These are phyloP conservation scores for Collybia sp. DNA, from an alignment of 768 basidiomycete genomes.

Conservation along the genomic window DNA sequence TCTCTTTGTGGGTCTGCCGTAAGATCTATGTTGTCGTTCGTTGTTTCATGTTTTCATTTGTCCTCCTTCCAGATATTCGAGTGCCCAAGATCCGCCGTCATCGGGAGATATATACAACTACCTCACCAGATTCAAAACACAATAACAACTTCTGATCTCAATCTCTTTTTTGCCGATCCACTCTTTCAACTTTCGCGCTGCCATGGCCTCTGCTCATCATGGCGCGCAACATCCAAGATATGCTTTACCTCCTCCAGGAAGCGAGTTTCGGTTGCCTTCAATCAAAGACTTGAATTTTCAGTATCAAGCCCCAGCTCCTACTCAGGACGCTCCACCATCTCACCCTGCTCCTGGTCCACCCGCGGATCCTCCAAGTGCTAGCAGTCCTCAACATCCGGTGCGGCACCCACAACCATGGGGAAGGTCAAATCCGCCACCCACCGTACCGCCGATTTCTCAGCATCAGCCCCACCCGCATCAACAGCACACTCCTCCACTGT, in stretches of 20 bases:
- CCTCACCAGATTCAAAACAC: constrained; percentile 35
- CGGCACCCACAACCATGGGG: constrained; percentile 33
- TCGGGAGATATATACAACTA: constrained; percentile 56
- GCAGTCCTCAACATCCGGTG: constrained; percentile 20
- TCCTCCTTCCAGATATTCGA: constrained; percentile 16
- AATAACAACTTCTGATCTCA: constrained; percentile 34
- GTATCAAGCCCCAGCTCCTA: constrained; percentile 27
- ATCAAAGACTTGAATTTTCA: constrained; percentile 70
- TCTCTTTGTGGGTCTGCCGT: too few species aligned
- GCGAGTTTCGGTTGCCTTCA: constrained; percentile 58
- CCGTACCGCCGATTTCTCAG: constrained; percentile 17
- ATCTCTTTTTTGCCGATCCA: constrained; percentile 30
- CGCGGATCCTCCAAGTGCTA: constrained; percentile 18
- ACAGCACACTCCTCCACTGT: constrained; percentile 44
- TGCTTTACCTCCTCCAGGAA: constrained; percentile 28
- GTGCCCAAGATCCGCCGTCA: constrained; percentile 52
- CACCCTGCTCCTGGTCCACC: constrained; percentile 6
- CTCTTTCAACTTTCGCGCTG: constrained; percentile 16
- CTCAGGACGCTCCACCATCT: constrained; percentile 24
- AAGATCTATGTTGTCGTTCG: constrained; percentile 7
- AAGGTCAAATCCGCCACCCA: constrained; percentile 16
- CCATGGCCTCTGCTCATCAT: constrained; percentile 51
- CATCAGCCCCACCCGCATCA: constrained; percentile 26
- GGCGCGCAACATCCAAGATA: constrained; percentile 34
- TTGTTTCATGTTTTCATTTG: constrained; percentile 13